These are phyloP conservation scores for Amanita brunnescens DNA, from an alignment of 768 basidiomycete species.

Conservation along the genomic window DNA sequence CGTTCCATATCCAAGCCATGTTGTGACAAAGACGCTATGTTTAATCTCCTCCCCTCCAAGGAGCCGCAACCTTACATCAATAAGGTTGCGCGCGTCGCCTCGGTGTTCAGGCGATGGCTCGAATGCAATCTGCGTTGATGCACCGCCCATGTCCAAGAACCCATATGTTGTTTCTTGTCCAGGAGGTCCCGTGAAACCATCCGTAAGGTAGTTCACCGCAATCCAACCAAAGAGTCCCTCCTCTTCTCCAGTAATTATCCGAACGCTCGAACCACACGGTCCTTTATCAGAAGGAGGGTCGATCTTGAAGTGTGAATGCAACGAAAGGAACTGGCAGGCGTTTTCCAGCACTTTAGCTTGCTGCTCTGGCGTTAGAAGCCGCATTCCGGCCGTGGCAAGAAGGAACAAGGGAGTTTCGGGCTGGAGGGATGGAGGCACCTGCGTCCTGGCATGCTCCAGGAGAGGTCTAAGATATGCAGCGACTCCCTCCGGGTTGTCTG, in stretches of 20 bases:
- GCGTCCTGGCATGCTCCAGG: constrained; percentile 68
- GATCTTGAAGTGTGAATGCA: constrained; percentile 73
- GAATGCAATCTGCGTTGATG: constrained; percentile 97
- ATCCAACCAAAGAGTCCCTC: constrained; percentile 99
- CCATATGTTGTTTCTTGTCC: constrained; percentile 81
- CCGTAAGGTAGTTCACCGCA: constrained; percentile 98
- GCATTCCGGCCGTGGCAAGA: constrained; percentile 97
- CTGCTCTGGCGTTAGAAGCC: constrained; percentile 60
- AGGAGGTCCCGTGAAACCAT: constrained; percentile 65
- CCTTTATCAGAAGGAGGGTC: constrained; percentile 56
- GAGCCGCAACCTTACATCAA: constrained; percentile 74
- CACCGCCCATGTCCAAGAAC: constrained; percentile 99
- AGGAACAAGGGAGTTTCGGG: constrained; percentile 85
- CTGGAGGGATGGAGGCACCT: constrained; percentile 83
- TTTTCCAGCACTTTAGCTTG: constrained; percentile 67
- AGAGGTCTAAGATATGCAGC: constrained; percentile 73
- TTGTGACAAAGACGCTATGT: constrained; percentile 94
- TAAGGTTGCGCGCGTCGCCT: constrained; percentile 51
- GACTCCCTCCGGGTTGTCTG: constrained; percentile 59
- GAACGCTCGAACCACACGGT: constrained; percentile 87
- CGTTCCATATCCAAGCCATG: constrained; percentile 97
- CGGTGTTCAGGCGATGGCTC: constrained; percentile 65
- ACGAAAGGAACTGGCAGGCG: constrained; percentile 68
- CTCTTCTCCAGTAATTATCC: constrained; percentile 96
- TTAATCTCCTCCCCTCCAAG: constrained; percentile 79